Evolutionary conservation across 2,329 filamentous ascomycete genomes (phyloP), one percentile per base, ranked within the genome.

Genomic region (Thyridium curvatum): DNA sequence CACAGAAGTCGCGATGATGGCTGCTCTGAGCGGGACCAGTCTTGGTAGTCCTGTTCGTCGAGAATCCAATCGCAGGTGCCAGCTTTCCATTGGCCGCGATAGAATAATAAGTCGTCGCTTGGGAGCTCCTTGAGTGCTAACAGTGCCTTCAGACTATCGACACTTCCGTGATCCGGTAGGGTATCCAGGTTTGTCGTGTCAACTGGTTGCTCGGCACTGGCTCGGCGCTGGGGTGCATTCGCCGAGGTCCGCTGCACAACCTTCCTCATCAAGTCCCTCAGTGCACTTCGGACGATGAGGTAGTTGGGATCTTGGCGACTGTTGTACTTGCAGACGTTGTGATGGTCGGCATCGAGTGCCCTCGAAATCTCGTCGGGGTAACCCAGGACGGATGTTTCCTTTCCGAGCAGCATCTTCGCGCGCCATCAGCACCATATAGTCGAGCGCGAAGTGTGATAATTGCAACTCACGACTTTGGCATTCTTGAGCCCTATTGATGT

Each of bases 271-370:
- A 47, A 17, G 31, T 38, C 47, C 9, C 46, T 43, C 8, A 51
- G 34, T 2, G 42, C 47, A 2, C 41, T 42, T 10, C 34, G 31
- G 12, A 52, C 46, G 4, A 41, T 39, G 8, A 33, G 30, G 32
- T 55, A 54, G 16, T 47, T 52, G 2, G 49, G 37, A 14, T 54
- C 52, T 3, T 35, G 28, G 2, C 21, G 40, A 13, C 39, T 40
- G 10, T 33, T 35, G 36, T 50, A 60, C 39, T 59, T 60, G 41
- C 51, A 55, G 6, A 60, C 46, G 12, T 44, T 43, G 21, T 54
- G 56, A 34, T 61, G 58, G 40, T 61, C 46, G 4, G 57, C 57
- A 4, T 45, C 41, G 2, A 60, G 41, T 1, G 52, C 46, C 9
- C 37, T 26, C 1, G 44, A 43, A 0, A 39, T 53, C 38, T 61